phyloP scores from a whole-genome alignment of 2,329 filamentous ascomycete species.

The Alternaria arborescens region DNA sequence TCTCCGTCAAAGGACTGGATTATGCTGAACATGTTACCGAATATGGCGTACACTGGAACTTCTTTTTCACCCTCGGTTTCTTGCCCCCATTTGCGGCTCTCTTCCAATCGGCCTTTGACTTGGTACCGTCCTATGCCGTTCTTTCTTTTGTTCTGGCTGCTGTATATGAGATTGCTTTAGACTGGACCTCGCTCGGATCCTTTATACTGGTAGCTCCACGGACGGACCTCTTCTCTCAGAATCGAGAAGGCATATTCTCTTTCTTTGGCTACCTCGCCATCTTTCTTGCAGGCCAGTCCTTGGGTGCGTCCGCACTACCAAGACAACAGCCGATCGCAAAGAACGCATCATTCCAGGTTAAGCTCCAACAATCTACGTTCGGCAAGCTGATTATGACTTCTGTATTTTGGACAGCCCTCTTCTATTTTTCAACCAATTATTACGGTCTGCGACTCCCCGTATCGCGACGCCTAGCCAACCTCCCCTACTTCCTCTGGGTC shows the following conservation, averaged over 20 bases:
- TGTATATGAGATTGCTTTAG: conserved; percentile 77
- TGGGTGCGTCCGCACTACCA: conserved; percentile 81
- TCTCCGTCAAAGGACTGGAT: conserved; percentile 91
- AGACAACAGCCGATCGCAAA: conserved; percentile 55
- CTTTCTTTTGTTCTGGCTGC: conserved; percentile 75
- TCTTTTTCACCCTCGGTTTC: conserved; percentile 94
- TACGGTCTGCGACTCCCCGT: conserved; percentile 73
- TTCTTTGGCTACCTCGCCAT: conserved; percentile 94
- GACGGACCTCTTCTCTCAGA: conserved; percentile 81
- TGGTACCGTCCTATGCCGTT: conserved; percentile 78
- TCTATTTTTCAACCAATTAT: conserved; percentile 73
- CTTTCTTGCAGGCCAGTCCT: conserved; percentile 87
- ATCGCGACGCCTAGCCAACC: conserved; percentile 88
- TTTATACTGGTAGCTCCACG: conserved; percentile 86
- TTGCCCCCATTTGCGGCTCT: conserved; percentile 88
- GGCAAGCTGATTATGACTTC: conserved; percentile 72
- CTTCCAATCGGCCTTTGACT: conserved; percentile 74
- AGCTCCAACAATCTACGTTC: conserved; percentile 65
- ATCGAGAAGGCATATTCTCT: conserved; percentile 94
- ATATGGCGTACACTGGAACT: conserved; percentile 99
- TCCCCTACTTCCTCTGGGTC: conserved; percentile 93
- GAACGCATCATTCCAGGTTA: conserved; percentile 56
- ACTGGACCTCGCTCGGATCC: conserved; percentile 76
- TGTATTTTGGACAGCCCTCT: conserved; percentile 73
- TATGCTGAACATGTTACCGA: conserved; percentile 98